These are phyloP conservation scores for Trametes versicolor DNA, from an alignment of 1,284 basidiomycete genomes.

Conservation along the genomic window DNA sequence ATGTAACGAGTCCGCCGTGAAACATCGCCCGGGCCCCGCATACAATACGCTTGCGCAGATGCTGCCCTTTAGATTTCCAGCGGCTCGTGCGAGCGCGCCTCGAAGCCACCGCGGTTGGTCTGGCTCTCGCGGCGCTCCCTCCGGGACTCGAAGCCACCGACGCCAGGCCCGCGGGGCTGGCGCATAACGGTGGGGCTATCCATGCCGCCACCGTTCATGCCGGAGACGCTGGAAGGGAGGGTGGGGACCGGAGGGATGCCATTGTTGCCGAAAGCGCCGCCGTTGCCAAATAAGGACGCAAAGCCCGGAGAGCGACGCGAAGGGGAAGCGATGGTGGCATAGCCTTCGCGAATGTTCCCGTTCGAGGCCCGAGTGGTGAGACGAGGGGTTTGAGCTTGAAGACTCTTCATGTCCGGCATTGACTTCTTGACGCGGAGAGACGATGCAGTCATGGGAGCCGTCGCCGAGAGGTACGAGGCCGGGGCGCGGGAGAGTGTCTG, in stretches of 20 bases:
- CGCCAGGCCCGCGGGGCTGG: conserved; percentile 82
- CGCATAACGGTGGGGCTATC: conserved; percentile 69
- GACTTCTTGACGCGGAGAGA: conserved; percentile 92
- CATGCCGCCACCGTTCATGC: conserved; percentile 51
- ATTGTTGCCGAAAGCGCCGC: conserved; percentile 54
- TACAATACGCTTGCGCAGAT: conserved; percentile 17
- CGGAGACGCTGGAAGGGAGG: conserved; percentile 67
- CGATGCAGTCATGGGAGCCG: conserved; percentile 59
- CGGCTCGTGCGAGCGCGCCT: conserved; percentile 84
- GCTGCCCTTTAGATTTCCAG: conserved; percentile 73
- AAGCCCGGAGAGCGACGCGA: conserved; percentile 77
- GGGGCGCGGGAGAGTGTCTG: conserved; percentile 80
- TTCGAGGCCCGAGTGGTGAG: conserved; percentile 87
- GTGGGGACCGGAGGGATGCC: conserved; percentile 81
- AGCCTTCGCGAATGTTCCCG: conserved; percentile 91
- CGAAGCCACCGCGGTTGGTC: conserved; percentile 64
- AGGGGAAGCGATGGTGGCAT: conserved; percentile 87
- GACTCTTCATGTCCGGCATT: conserved; percentile 92
- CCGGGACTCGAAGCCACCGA: conserved; percentile 73
- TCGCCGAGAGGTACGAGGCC: conserved; percentile 72
- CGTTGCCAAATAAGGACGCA: conserved; percentile 60
- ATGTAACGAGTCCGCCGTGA: conserved; percentile 26
- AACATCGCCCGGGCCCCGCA: conserved; percentile 26
- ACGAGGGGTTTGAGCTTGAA: conserved; percentile 83
- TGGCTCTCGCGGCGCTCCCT: conserved; percentile 71